phyloP scores from a whole-genome alignment of 192 early-diverging fungal genomes.

The Linnemannia hyalina region DNA sequence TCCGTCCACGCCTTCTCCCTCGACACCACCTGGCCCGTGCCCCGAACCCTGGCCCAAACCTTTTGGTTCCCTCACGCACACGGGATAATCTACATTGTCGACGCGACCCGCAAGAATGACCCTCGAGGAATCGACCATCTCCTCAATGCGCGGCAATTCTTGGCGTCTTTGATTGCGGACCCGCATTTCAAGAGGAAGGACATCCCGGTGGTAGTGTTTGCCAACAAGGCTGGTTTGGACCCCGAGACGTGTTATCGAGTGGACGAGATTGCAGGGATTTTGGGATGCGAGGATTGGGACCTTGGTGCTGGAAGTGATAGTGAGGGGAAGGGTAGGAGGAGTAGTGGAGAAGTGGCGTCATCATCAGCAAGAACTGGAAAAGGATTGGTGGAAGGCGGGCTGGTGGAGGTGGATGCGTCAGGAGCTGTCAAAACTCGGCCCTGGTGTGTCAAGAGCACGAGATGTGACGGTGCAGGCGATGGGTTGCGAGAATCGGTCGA shows the following conservation, averaged over 20 bases:
- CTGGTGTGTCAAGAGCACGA: conserved; percentile 56
- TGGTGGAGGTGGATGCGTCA: neutral
- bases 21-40: conserved; percentile 54
- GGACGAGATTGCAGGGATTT: conserved; percentile 55
- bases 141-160: conserved; percentile 43
- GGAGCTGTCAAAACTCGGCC: conserved; percentile 11
- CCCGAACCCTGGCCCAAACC: conserved; percentile 37
- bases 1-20: conserved; percentile 55
- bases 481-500: conserved; percentile 46
- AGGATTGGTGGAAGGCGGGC: neutral
- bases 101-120: conserved; percentile 53
- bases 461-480: conserved; percentile 36
- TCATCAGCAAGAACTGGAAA: neutral
- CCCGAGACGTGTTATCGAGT: conserved; percentile 49
- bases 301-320: neutral
- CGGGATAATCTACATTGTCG: conserved; percentile 51
- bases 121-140: conserved; percentile 50
- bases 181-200: conserved; percentile 33
- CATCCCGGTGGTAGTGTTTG: conserved; percentile 51
- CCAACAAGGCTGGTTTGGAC: conserved; percentile 50
- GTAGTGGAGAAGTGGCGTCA: neutral
- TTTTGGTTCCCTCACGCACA: conserved; percentile 53
- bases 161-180: conserved; percentile 29
- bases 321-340: neutral
- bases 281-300: conserved; percentile 55